Base-by-base conservation (phyloP, 805 yeast genomes). In the Kodamaea sagamina region DNA sequence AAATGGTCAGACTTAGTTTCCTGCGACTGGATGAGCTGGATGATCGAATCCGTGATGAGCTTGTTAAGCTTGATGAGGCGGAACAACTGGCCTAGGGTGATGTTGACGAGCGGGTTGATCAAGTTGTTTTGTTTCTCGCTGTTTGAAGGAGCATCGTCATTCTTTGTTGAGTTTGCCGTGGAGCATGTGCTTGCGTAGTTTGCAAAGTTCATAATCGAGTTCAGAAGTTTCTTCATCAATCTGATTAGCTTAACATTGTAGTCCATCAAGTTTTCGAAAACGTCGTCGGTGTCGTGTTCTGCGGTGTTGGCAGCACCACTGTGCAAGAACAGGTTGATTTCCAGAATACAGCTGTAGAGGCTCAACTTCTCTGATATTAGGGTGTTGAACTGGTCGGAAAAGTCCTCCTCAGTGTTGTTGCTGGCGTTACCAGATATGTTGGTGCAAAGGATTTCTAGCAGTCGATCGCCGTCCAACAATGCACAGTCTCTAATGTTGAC, bases 231-330 rank as follows among this genome's bases (percentile, higher is more conserved):
- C 50, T 68, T 72, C 10, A 68, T 52, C 7, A 74, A 44, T 37
- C 77, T 53, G 13, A 64, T 56, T 12, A 72, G 52, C 46, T 72
- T 72, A 32, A 71, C 49, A 37, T 71, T 72, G 42, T 61, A 58
- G 47, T 75, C 78, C 42, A 47, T 43, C 8, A 61, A 35, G 21
- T 55, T 63, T 27, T 66, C 71, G 13, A 44, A 42, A 2, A 42
- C 36, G 36, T 65, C 61, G 21, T 56, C 63, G 8, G 37, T 17
- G 18, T 42, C 54, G 22, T 31, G 37, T 25, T 42, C 43, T 6
- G 28, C 13, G 3, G 37, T 12, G 9, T 29, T 12, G 4, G 32
- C 28, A 6, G 42, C 27, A 13, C 17, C 34, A 13, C 40, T 31
- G 15, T 32, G 22, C 9, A 41, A 12, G 32, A 38, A 32, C 32